phyloP scores from a whole-genome alignment of 495 filamentous ascomycete genomes.

The Penicillium crystallinum region DNA sequence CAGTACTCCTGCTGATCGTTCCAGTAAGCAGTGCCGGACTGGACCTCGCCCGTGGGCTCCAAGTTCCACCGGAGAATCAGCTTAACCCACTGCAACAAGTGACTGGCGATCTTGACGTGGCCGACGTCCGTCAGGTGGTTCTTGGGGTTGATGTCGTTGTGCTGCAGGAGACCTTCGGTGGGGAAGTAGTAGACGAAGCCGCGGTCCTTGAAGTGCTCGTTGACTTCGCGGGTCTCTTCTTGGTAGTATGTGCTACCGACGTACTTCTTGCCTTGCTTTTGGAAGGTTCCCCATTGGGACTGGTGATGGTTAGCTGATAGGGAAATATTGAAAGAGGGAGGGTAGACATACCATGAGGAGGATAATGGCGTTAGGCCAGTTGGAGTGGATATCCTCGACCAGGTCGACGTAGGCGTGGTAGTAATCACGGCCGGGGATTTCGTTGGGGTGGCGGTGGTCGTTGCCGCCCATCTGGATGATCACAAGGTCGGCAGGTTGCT shows the following conservation, averaged over 20 bases:
- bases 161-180: constrained; percentile 61
- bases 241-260: constrained; percentile 43
- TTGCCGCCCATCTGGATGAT: constrained; percentile 67
- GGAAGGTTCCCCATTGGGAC: constrained; percentile 62
- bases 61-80: constrained; percentile 57
- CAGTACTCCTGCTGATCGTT: constrained; percentile 51
- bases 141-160: constrained; percentile 62
- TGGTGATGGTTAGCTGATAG: constrained; percentile 11
- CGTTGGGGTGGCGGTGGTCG: constrained; percentile 56
- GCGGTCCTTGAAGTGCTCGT: constrained; percentile 50
- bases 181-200: constrained; percentile 66
- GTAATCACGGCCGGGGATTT: constrained; percentile 49
- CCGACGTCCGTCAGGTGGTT: constrained; percentile 65
- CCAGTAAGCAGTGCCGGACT: constrained; percentile 58
- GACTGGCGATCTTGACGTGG: constrained; percentile 62
- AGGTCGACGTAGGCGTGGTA: constrained; percentile 54
- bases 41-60: constrained; percentile 58
- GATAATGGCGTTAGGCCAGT: constrained; percentile 58
- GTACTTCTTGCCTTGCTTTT: constrained; percentile 49
- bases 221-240: constrained; percentile 50
- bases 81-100: constrained; percentile 53
- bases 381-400: constrained; percentile 54
- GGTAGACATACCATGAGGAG: constrained; percentile 51
- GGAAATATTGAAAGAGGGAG: neutral
- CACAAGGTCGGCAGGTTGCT: constrained; percentile 59